A percentile compares a stretch with the other conserved stretches of the same genome.
These are phyloP conservation scores for Ustilago bromivora DNA, from an alignment of 1,284 basidiomycete genomes.

Conservation along the genomic window DNA sequence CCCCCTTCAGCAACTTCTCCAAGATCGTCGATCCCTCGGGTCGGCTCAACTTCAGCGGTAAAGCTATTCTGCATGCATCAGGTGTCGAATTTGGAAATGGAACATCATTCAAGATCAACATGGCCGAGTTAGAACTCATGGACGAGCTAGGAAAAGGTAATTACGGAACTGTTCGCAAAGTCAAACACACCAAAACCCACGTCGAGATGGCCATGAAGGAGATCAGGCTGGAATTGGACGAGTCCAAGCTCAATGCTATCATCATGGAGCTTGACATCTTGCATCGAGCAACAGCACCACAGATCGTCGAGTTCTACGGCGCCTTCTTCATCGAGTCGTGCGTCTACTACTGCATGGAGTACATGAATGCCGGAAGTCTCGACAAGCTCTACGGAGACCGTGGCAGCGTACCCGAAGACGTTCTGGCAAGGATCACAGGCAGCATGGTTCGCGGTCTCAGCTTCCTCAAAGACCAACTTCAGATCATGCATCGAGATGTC, in stretches of 20 bases:
- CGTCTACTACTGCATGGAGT: slow-evolving; percentile 99
- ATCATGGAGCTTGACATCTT: slow-evolving; percentile 98
- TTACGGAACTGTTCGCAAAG: slow-evolving; percentile 96
- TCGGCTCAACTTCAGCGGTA: slow-evolving; percentile 89
- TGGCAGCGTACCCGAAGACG: slow-evolving; percentile 79
- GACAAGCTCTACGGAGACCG: slow-evolving; percentile 78
- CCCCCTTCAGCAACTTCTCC: slow-evolving; percentile 91
- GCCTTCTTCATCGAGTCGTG: slow-evolving; percentile 99
- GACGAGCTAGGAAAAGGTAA: slow-evolving; percentile 92
- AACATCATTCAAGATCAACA: slow-evolving; percentile 92
- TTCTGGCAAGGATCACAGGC: slow-evolving; percentile 84
- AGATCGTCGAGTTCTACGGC: slow-evolving; percentile 98
- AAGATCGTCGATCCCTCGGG: slow-evolving; percentile 98
- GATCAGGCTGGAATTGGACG: slow-evolving; percentile 96
- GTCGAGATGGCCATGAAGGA: slow-evolving; percentile 99
- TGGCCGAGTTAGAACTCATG: slow-evolving; percentile 90
- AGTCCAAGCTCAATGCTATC: slow-evolving; percentile 92
- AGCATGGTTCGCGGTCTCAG: slow-evolving; percentile 90
- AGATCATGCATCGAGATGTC: slow-evolving; percentile 97
- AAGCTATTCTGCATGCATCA: slow-evolving; percentile 89
- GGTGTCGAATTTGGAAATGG: slow-evolving; percentile 97
- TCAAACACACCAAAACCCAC: slow-evolving; percentile 91
- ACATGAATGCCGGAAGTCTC: slow-evolving; percentile 94
- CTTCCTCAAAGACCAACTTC: slow-evolving; percentile 94
- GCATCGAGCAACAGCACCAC: slow-evolving; percentile 87